Evolutionary conservation across 805 yeast species (phyloP), one percentile per base, ranked within the genome.

Genomic region (Wickerhamomyces kurtzmanii): DNA sequence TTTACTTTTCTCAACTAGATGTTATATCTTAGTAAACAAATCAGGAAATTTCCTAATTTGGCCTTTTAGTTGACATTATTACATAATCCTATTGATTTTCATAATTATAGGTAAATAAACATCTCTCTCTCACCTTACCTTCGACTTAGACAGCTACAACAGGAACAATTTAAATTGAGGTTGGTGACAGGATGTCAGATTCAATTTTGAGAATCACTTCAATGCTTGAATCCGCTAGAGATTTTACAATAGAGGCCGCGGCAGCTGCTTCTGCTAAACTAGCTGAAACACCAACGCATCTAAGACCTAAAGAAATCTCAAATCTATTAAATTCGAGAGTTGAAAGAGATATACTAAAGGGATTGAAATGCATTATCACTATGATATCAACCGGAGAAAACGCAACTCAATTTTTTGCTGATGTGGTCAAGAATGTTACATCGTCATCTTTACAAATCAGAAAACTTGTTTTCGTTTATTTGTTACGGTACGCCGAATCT

Each of bases 381-480:
- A 39, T 64, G 26, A 53, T 67, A 44, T 57, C 71, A 0, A 54
- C 59, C 13, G 60, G 57, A 9, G 55, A 53, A 20, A 42, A 53
- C 14, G 46, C 51, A 2, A 37, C 57, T 2, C 49, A 60, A 29
- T 68, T 57, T 45, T 89, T 84, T 60, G 85, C 96, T 0, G 87
- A 82, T 43, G 91, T 91, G 5, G 79, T 91, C 31, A 89, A 87
- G 52, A 86, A 86, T 50, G 75, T 87, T 20, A 80, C 84, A 6
- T 75, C 89, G 12, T 40, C 63, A 5, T 71, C 74, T 31, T 47
- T 71, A 21, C 78, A 75, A 36, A 69, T 84, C 17, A 71, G 83
- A 34, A 73, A 78, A 39, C 62, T 89, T 48, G 95, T 86, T 2
- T 73, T 83, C 53, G 62, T 79, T 1, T 84, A 83, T 40, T 55